Conservation (phyloP, 805 yeast species). For the Zygoascus biomembranicola region DNA sequence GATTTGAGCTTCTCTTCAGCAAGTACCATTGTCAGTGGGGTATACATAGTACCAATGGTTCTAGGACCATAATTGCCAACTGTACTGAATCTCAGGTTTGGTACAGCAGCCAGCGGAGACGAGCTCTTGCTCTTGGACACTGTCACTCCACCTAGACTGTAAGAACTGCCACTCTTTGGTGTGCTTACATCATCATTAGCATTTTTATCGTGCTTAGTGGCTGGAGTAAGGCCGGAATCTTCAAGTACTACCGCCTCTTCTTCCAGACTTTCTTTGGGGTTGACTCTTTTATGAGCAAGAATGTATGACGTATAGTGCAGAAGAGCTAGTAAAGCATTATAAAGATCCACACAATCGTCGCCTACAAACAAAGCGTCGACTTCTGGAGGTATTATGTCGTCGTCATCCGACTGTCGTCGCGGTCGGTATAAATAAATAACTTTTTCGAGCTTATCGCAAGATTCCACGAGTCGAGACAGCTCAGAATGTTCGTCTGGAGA, state of each 20-base stretch:
- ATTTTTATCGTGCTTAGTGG: not conserved
- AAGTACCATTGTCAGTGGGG: conserved; percentile 16
- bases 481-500: conserved; percentile 21
- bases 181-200: not conserved
- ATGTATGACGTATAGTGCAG: conserved; percentile 26
- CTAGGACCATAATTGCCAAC: conserved; percentile 4
- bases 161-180: not conserved
- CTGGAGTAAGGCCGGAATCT: conserved; percentile 10
- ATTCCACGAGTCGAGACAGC: conserved; percentile 27
- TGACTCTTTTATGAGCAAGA: conserved; percentile 28
- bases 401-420: not conserved
- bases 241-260: conserved; percentile 11
- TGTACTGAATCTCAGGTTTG: not conserved
- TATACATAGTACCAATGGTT: conserved; percentile 10
- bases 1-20: conserved; percentile 14
- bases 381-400: conserved; percentile 17
- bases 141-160: not conserved
- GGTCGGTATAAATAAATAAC: conserved; percentile 35
- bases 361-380: conserved; percentile 21
- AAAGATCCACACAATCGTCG: conserved; percentile 17
- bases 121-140: not conserved
- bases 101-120: not conserved
- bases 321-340: conserved; percentile 22
- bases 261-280: conserved; percentile 4
- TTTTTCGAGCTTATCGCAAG: conserved; percentile 29